Evolutionary conservation across 805 yeast species (phyloP), one percentile per base, ranked within the genome.

Genomic region (Soucietia sequanensis): DNA sequence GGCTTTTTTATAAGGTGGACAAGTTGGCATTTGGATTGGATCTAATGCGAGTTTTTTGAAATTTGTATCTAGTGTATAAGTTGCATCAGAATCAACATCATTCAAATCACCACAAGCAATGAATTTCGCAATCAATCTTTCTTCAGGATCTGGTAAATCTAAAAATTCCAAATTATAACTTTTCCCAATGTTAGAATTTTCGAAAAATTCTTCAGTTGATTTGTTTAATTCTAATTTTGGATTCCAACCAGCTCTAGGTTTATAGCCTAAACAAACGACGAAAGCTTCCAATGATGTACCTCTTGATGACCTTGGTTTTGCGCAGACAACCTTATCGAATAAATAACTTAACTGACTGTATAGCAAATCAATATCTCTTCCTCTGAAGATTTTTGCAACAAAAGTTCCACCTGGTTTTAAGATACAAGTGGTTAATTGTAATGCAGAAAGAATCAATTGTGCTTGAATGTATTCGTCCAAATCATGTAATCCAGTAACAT

Each of bases 401-500:
- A 93, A 93, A 0, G 84, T 71, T 34, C 99, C 99, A 23, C 95
- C 96, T 10, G 87, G 84, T 53, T 86, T 79, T 41, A 93, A 70
- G 13, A 93, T 71, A 54, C 96, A 88, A 2, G 96, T 85, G 2
- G 98, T 90, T 37, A 93, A 68, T 51, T 89, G 96, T 37, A 93
- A 65, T 1, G 99, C 99, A 25, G 96, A 83, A 48, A 90, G 68
- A 34, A 93, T 85, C 38, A 93, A 68, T 56, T 93, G 98, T 2
- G 96, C 96, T 65, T 93, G 99, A 38, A 93, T 85, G 56, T 91
- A 93, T 60, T 93, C 99, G 58, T 93, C 99, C 39, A 93, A 68
- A 60, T 93, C 99, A 56, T 93, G 99, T 33, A 93, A 62, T 1
- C 99, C 99, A 0, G 99, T 93, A 15, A 93, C 99, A 62, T 93